Percentiles rank a stretch among this genome's conserved stretches.
These are phyloP conservation scores for Helminthosporium solani DNA, from an alignment of 2,329 filamentous ascomycete genomes.

Conservation along the genomic window DNA sequence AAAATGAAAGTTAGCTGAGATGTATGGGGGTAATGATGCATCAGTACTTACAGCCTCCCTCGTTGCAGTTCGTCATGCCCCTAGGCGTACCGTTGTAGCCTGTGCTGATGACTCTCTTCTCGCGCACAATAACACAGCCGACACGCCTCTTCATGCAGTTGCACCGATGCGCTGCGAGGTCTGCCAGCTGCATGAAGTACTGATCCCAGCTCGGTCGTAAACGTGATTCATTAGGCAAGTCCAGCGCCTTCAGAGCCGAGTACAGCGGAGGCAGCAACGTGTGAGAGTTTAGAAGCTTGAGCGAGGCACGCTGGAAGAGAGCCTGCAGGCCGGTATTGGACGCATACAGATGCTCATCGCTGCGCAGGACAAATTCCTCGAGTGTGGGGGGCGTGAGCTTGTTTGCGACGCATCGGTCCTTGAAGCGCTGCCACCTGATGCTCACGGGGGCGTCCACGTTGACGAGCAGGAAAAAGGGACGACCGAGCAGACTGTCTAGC, in stretches of 20 bases:
- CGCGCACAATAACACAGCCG: slow-evolving; percentile 86
- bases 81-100: slow-evolving; percentile 98
- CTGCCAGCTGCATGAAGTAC: slow-evolving; percentile 98
- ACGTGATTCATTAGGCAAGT: slow-evolving; percentile 75
- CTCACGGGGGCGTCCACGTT: slow-evolving; percentile 88
- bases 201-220: slow-evolving; percentile 91
- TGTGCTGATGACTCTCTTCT: slow-evolving; percentile 85
- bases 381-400: slow-evolving; percentile 55
- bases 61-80: slow-evolving; percentile 83
- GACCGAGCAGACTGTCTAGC: slow-evolving; percentile 71
- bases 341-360: slow-evolving; percentile 75
- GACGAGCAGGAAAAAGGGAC: slow-evolving; percentile 91
- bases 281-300: slow-evolving; percentile 85
- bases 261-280: slow-evolving; percentile 70
- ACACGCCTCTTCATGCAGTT: slow-evolving; percentile 99
- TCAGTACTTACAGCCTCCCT: slow-evolving; percentile 72
- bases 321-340: slow-evolving; percentile 65
- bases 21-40: background rate
- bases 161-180: slow-evolving; percentile 81
- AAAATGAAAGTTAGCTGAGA: slow-evolving; percentile 2
- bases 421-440: slow-evolving; percentile 79
- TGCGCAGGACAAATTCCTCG: slow-evolving; percentile 60
- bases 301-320: slow-evolving; percentile 76
- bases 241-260: slow-evolving; percentile 68
- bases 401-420: slow-evolving; percentile 54